Evolutionary conservation across 306 rosid species (phyloP), one percentile per base, ranked within the genome.

Genomic region (Vigna nakashimae): DNA sequence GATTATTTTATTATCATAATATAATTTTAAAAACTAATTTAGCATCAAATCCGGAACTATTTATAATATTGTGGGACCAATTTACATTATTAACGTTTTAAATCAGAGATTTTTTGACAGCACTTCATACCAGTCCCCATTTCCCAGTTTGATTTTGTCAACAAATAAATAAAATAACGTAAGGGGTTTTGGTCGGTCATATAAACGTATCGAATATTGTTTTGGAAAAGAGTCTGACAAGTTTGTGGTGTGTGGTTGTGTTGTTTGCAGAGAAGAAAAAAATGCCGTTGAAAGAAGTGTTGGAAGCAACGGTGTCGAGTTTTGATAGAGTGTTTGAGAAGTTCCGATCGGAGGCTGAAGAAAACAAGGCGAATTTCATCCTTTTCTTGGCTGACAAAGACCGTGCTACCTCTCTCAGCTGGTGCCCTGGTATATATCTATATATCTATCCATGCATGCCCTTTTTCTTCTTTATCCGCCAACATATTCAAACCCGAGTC

Each of bases 361-460:
- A 84, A 2, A 73, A 84, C 82, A 89, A 81, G 62, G 92, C 88
- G 74, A 94, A 90, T 62, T 77, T 94, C 75, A 83, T 92, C 74
- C 92, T 90, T 79, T 94, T 94, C 86, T 60, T 94, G 84, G 98
- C 97, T 24, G 97, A 92, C 78, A 90, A 82, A 2, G 95, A 92
- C 52, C 97, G 97, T 71, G 80, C 90, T 18, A 94, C 98, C 71
- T 86, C 90, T 86, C 92, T 81, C 75, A 89, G 98, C 85, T 92
- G 98, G 94, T 94, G 97, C 79, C 96, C 98, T 45, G 97, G 98
- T 91, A 2, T 8, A 11, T 40, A 6, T 38, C 43, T 38, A 40
- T 42, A 3, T 36, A 6, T 36, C 42, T 42, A 42, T 42, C 12
- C 46, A 9, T 9, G 46, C 13, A 9, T 45, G 50, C 50, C 13